Evolutionary conservation across 192 early-diverging fungal genomes (phyloP).

Genomic region (Entophlyctis luteolus): DNA sequence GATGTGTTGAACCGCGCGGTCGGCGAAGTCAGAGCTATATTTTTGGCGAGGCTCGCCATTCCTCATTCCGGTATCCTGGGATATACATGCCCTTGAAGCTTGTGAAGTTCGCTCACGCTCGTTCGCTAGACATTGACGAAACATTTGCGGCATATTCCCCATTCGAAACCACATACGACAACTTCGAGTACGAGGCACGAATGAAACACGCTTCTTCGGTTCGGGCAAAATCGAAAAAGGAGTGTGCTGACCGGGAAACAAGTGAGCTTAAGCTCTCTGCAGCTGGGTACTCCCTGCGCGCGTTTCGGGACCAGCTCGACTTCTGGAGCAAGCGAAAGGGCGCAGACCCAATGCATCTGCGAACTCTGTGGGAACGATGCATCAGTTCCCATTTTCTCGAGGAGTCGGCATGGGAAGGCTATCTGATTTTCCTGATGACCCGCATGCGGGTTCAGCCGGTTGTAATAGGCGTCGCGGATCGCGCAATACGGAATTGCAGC

Average conservation of each 20-base stretch:
- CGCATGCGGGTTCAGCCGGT: conserved; percentile 38
- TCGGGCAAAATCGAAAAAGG: conserved; percentile 38
- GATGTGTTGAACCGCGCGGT: not conserved
- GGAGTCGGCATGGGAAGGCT: conserved; percentile 63
- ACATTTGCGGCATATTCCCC: conserved; percentile 63
- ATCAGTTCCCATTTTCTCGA: conserved; percentile 58
- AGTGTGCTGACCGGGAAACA: conserved; percentile 39
- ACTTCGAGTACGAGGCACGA: conserved; percentile 50
- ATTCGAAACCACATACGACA: conserved; percentile 56
- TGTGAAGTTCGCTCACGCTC: conserved; percentile 14
- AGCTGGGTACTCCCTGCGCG: conserved; percentile 32
- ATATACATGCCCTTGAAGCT: conserved; percentile 3
- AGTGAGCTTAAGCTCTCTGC: conserved; percentile 50
- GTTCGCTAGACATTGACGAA: conserved; percentile 43
- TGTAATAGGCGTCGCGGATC: conserved; percentile 37
- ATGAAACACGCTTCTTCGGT: conserved; percentile 50
- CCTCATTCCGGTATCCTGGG: conserved; percentile 44
- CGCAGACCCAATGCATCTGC: conserved; percentile 32
- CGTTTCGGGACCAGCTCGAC: conserved; percentile 56
- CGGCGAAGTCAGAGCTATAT: conserved; percentile 37
- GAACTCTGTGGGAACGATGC: conserved; percentile 65
- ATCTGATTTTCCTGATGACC: conserved; percentile 52
- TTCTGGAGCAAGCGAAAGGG: conserved; percentile 40
- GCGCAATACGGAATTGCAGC: conserved; percentile 67
- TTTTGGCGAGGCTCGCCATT: conserved; percentile 32